phyloP scores from a whole-genome alignment of 2,329 filamentous ascomycete genomes.

The Geosmithia morbida region DNA sequence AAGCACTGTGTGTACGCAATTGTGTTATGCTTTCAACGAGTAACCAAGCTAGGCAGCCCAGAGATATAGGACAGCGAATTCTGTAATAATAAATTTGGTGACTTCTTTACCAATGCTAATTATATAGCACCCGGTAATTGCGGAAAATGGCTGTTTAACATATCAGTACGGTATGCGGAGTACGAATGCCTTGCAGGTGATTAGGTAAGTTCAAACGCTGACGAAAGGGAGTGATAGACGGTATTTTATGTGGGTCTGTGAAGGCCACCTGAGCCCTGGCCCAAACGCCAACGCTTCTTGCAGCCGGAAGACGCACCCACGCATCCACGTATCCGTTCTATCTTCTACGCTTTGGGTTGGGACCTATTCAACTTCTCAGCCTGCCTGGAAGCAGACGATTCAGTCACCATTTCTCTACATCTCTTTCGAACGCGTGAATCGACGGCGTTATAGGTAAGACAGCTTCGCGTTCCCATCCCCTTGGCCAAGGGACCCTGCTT shows the following conservation, averaged over 20 bases:
- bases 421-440: not conserved
- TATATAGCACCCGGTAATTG: not conserved
- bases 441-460: not conserved
- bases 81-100: not conserved
- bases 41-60: not conserved
- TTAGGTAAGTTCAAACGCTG: not conserved
- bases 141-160: not conserved
- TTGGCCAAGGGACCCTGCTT: not conserved
- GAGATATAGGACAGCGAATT: not conserved
- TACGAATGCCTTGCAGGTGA: not conserved
- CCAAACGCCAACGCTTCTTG: not conserved
- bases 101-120: not conserved
- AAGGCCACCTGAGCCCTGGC: not conserved
- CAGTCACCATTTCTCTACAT: constrained; percentile 1
- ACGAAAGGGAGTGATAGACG: not conserved
- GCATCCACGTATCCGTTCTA: not conserved
- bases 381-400: constrained; percentile 5
- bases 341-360: not conserved
- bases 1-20: no score
- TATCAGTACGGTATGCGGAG: not conserved
- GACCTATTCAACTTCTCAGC: not conserved
- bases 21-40: not conserved
- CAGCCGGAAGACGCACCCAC: not conserved
- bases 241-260: not conserved
- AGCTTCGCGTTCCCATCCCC: not conserved